These are phyloP conservation scores for Biscogniauxia mediterranea DNA, from an alignment of 2,329 filamentous ascomycete genomes.

Conservation along the genomic window DNA sequence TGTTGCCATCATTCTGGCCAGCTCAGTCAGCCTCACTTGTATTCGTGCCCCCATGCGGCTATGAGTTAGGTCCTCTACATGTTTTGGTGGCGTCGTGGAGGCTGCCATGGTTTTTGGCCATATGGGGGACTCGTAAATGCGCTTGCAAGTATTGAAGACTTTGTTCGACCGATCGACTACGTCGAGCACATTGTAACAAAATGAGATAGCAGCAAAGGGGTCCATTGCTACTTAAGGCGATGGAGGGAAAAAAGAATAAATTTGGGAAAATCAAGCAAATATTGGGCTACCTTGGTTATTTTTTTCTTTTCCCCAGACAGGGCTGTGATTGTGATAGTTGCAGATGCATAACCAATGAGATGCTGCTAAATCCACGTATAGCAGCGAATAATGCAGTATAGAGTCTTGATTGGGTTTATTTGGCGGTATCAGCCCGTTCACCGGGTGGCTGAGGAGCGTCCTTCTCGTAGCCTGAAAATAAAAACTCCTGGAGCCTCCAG, in stretches of 20 bases:
- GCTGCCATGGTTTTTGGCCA: not conserved
- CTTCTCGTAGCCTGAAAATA: conserved; percentile 21
- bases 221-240: not conserved
- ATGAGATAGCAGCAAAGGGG: not conserved
- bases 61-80: not conserved
- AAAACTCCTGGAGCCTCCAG: conserved; percentile 59
- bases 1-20: not conserved
- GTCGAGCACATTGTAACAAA: conserved; percentile 2
- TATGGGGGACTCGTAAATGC: not conserved
- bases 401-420: not conserved
- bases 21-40: not conserved
- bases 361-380: too few species aligned
- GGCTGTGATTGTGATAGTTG: not conserved
- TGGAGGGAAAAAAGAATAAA: not conserved
- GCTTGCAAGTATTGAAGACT: conserved; percentile 1
- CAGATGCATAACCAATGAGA: not conserved
- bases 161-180: not conserved
- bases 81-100: not conserved
- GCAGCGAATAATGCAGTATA: not conserved
- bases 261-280: not conserved
- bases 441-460: not conserved
- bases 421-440: not conserved
- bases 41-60: not conserved
- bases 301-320: not conserved
- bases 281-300: not conserved